Evolutionary conservation across 2,329 filamentous ascomycete species (phyloP), one percentile per base, ranked within the genome.

Genomic region (Pseudonectria buxi): DNA sequence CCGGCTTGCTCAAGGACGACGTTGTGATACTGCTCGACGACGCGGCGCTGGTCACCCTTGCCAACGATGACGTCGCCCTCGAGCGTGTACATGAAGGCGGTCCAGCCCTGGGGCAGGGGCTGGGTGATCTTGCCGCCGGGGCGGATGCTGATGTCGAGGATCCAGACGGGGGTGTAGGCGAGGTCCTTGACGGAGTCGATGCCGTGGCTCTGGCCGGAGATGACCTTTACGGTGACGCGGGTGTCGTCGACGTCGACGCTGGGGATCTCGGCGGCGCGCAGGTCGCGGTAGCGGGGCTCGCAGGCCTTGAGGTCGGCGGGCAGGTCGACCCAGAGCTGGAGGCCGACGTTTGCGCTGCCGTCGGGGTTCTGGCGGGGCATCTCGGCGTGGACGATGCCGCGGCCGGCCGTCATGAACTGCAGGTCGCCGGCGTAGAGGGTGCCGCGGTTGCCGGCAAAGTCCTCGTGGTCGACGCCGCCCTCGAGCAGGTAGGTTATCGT

Each of bases 81-180:
- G n/a, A 96, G 69, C 4, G 78, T 82, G 60, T 95, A 96, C 12
- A 82, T 81, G 54, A 96, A 96, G 2, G 86, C 79, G 59, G 94
- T 95, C 86, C 88, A 96, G 18, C 80, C 82, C 43, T 70, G 64
- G 0, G 90, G 90, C 3, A 96, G 56, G 5, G 75, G 62, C 65
- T 96, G 90, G 14, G 69, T 71, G 46, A 96, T 68, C 40, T 71
- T 77, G 30, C 86, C 88, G 35, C 90, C 90, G 0, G 89, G 88
- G 51, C 78, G 66, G 35, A 96, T 76, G 14, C 76, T 79, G 33
- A 95, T 69, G 57, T 96, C 90, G 29, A 96, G 71, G 43, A 95
- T 72, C 90, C 90, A 96, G n/a, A 96, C 88, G 0, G 92, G 92
- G 2, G 90, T 96, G 63, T 96, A 95, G 11, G 90, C 89, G 29